phyloP scores from a whole-genome alignment of 805 yeast species.

The Blastobotrys attinorum region DNA sequence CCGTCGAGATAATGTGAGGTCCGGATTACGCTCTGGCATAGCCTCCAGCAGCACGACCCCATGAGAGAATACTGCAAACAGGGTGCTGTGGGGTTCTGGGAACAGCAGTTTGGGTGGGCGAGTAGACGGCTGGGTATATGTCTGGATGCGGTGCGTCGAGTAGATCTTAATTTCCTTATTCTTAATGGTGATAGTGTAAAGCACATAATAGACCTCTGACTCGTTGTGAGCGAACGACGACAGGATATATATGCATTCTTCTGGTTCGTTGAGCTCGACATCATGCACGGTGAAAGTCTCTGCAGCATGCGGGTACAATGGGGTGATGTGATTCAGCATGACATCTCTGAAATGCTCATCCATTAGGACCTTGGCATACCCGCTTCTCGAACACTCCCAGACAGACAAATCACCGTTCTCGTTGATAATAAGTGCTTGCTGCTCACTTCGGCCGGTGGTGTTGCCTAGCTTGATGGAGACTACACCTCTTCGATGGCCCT shows the following conservation, averaged over 20 bases:
- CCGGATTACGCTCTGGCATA: constrained; percentile 7
- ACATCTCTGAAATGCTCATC: constrained; percentile 32
- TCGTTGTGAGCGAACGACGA: constrained; percentile 35
- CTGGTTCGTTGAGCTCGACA: constrained; percentile 41
- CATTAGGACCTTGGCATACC: constrained; percentile 33
- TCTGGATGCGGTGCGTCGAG: constrained; percentile 60
- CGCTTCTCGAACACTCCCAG: constrained; percentile 43
- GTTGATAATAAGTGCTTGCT: constrained; percentile 36
- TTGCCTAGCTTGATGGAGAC: constrained; percentile 52
- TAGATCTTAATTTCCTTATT: constrained; percentile 40
- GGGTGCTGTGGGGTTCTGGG: constrained; percentile 52
- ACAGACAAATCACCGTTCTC: constrained; percentile 38
- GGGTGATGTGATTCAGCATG: constrained; percentile 35
- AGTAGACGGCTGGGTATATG: constrained; percentile 31
- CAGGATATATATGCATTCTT: constrained; percentile 41
- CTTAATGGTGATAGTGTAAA: constrained; percentile 47
- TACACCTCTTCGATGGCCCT: constrained; percentile 35
- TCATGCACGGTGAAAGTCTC: constrained; percentile 52
- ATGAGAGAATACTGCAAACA: constrained; percentile 51
- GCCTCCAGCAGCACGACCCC: constrained; percentile 63
- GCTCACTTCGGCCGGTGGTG: constrained; percentile 43
- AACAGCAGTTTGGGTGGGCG: constrained; percentile 43
- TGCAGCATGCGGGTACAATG: constrained; percentile 45
- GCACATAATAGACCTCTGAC: constrained; percentile 35
- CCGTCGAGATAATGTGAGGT: constrained; percentile 32